Evolutionary conservation across 768 basidiomycete species (phyloP).

Genomic region (Grammothele lineata): DNA sequence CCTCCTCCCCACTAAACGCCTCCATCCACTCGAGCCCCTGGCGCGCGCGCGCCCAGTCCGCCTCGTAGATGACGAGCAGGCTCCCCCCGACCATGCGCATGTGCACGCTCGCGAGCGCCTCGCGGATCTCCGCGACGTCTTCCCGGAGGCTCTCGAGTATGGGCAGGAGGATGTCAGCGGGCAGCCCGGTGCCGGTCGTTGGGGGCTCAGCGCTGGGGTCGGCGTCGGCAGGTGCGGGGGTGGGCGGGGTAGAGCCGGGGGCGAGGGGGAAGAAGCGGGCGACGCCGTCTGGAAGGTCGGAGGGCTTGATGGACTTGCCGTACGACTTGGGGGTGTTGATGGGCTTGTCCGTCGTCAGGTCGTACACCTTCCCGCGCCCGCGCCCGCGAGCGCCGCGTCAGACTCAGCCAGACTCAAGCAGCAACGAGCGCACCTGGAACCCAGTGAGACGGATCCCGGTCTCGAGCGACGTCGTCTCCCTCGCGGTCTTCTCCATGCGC

Average conservation of each 20-base stretch:
- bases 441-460: conserved; percentile 85
- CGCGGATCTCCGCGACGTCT: conserved; percentile 48
- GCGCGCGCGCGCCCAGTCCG: conserved; percentile 40
- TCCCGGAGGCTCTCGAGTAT: conserved; percentile 53
- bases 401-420: too few species aligned
- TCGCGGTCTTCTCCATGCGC: conserved; percentile 72
- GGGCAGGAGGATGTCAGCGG: conserved; percentile 45
- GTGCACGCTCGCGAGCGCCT: conserved; percentile 49
- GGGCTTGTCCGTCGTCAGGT: conserved; percentile 50
- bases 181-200: conserved; percentile 46
- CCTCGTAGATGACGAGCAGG: conserved; percentile 79
- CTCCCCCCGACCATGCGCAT: conserved; percentile 82
- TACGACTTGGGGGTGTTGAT: conserved; percentile 68
- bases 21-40: conserved; percentile 35
- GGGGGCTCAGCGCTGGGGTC: conserved; percentile 13
- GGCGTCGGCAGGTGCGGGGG: conserved; percentile 5
- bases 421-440: conserved; percentile 86
- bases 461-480: conserved; percentile 63
- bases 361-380: conserved; percentile 80
- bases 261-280: conserved; percentile 68
- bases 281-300: conserved; percentile 74
- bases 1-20: conserved; percentile 33
- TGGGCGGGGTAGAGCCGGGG: neutral
- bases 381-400: neutral
- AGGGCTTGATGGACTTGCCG: conserved; percentile 67